A percentile compares a stretch with the other conserved stretches of the same genome.
These are phyloP conservation scores for Aspergillus sparsus DNA, from an alignment of 495 filamentous ascomycete genomes.

Conservation along the genomic window DNA sequence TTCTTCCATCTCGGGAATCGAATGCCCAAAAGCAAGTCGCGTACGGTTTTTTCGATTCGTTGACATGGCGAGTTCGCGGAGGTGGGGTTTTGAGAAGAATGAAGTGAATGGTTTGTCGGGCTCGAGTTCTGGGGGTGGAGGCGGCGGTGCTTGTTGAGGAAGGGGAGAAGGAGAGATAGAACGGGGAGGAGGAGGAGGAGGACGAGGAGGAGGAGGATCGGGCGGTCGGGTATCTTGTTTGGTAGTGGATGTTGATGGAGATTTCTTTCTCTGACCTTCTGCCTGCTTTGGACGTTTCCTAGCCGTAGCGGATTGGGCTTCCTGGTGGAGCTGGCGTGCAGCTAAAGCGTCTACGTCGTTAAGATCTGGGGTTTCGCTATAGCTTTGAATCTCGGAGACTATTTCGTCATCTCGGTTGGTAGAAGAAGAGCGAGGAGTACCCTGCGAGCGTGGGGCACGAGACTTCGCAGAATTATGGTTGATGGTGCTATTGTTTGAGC, in stretches of 20 bases:
- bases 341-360: constrained; percentile 74
- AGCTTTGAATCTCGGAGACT: constrained; percentile 40
- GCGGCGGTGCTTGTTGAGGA: constrained; percentile 13
- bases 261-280: constrained; percentile 20
- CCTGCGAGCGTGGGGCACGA: neutral
- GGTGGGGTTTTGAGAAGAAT: constrained; percentile 76
- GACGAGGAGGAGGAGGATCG: neutral
- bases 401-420: constrained; percentile 22
- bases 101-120: constrained; percentile 74
- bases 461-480: neutral
- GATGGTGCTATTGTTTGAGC: constrained; percentile 27
- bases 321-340: constrained; percentile 71
- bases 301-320: constrained; percentile 54
- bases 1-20: constrained; percentile 70
- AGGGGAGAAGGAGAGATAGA: constrained; percentile 4
- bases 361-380: constrained; percentile 57
- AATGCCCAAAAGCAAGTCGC: constrained; percentile 72
- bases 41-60: constrained; percentile 58
- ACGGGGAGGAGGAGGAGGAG: constrained; percentile 12
- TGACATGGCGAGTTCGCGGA: constrained; percentile 72
- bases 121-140: constrained; percentile 22
- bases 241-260: constrained; percentile 8
- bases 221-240: constrained; percentile 2
- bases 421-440: neutral
- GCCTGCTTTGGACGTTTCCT: constrained; percentile 35